A percentile compares a stretch with the other conserved stretches of the same genome.
Conservation (phyloP, 768 basidiomycete species). For the Phylloporus sp. region DNA sequence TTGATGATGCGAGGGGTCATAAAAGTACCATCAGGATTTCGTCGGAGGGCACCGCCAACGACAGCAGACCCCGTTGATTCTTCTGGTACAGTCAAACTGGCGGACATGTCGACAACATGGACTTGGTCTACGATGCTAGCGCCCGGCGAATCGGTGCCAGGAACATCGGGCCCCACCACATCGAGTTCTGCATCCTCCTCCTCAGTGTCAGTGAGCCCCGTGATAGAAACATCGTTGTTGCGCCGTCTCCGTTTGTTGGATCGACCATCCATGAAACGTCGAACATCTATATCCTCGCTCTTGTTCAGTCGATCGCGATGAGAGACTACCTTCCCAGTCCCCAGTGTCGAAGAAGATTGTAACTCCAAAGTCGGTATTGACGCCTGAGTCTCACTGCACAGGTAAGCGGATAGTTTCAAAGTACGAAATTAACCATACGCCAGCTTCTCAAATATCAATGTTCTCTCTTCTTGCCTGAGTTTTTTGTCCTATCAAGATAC, state of each 20-base stretch:
- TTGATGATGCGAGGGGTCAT: constrained; percentile 45
- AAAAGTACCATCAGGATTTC: constrained; percentile 59
- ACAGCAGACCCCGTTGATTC: constrained; percentile 14
- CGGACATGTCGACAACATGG: constrained; percentile 15
- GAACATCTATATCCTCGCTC: constrained; percentile 54
- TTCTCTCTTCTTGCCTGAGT: constrained; percentile 83
- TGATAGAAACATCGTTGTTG: constrained; percentile 22
- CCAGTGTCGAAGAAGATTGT: constrained; percentile 79
- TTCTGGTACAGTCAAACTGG: constrained; percentile 8
- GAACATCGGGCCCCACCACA: constrained; percentile 21
- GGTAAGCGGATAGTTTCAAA: constrained; percentile 9
- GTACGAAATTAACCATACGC: constrained; percentile 45
- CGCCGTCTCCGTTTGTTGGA: constrained; percentile 47
- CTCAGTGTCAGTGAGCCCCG: constrained; percentile 23
- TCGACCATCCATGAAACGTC: constrained; percentile 46
- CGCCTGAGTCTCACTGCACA: constrained; percentile 69
- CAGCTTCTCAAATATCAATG: constrained; percentile 72
- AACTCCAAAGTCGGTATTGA: constrained; percentile 55
- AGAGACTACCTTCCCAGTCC: constrained; percentile 62
- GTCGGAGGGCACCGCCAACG: constrained; percentile 63
- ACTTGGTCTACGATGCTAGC: neutral
- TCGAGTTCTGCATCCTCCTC: constrained; percentile 34
- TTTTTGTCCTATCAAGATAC: constrained; percentile 75
- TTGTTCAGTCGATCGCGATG: constrained; percentile 56
- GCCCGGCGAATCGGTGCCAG: constrained; percentile 10